Conservation (phyloP, 176 grass and related monocot genomes). For the Sorghum bicolor region DNA sequence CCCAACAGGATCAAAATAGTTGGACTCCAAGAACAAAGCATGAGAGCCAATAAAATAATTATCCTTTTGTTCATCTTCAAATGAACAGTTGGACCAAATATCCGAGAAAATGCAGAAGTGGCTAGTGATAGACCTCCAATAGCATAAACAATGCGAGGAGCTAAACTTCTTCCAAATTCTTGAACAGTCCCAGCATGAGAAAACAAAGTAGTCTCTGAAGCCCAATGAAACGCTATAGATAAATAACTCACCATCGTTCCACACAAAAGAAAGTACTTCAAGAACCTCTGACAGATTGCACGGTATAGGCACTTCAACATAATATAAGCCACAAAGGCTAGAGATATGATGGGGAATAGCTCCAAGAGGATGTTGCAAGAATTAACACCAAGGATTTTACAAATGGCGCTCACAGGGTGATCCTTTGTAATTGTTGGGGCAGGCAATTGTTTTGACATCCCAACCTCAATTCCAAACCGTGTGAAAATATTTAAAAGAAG, state of each 20-base stretch:
- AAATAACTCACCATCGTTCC: constrained; percentile 66
- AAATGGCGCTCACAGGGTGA: constrained; percentile 36
- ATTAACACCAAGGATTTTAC: constrained; percentile 32
- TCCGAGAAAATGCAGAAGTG: constrained; percentile 46
- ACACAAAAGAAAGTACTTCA: constrained; percentile 50
- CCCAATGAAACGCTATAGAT: constrained; percentile 68
- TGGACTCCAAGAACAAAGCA: constrained; percentile 86
- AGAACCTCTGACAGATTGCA: constrained; percentile 34
- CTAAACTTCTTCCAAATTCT: constrained; percentile 58
- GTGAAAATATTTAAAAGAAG: constrained; percentile 70
- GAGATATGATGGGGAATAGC: constrained; percentile 52
- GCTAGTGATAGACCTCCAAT: constrained; percentile 65
- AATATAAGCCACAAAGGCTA: constrained; percentile 52
- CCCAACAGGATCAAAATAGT: constrained; percentile 87
- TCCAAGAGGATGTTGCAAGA: constrained; percentile 49
- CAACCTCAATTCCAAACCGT: constrained; percentile 71
- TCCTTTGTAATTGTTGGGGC: constrained; percentile 53
- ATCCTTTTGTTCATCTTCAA: constrained; percentile 44
- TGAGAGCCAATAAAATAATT: constrained; percentile 42
- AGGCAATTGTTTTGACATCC: constrained; percentile 79
- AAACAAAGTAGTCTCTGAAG: constrained; percentile 53
- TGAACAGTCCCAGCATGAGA: constrained; percentile 21
- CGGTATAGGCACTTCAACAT: constrained; percentile 43
- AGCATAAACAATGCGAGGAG: constrained; percentile 64
- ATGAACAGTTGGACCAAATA: constrained; percentile 34